Evolutionary conservation across 2,329 filamentous ascomycete species (phyloP), one percentile per base, ranked within the genome.

Genomic region (Calonectria pauciramosa): DNA sequence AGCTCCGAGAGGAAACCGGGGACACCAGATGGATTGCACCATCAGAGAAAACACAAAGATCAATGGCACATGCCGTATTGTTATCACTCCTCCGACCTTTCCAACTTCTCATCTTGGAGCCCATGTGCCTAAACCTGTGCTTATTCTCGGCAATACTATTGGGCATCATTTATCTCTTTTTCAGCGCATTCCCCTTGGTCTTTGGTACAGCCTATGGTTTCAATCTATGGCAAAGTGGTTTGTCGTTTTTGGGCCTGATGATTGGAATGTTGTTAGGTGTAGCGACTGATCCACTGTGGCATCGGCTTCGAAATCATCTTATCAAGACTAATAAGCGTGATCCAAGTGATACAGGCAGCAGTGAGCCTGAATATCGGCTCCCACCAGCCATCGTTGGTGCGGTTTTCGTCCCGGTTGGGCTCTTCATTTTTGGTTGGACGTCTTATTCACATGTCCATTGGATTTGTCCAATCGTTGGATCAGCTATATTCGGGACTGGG

Each of bases 351-450:
- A 20, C 11, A 2, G 18, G 8, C 11, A 13, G n/a, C 13, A 60
- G 56, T 73, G 95, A 98, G 87, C 96, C 96, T 11, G 96, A 98
- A 86, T 97, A 94, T 86, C 92, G 95, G 74, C 90, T 98, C 41
- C 94, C 95, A 7, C 92, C 95, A 41, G 91, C 93, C 23, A 94
- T 96, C 65, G 83, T 89, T 11, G 96, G 96, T 18, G 93, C 93
- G 0, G 85, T 95, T 56, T 85, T 98, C 14, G 95, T 97, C 44
- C 95, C 96, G 7, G 87, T 94, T 72, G 95, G 95, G 8, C 86
- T 99, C 16, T 98, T 98, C 84, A 94, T 94, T 86, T 98, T 98
- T 85, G 95, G 92, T 10, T 98, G 95, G 94, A 96, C 94, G 6
- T 94, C 94, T 18, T 96, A 93, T 83, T 84, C 92, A 2, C 89